These are phyloP conservation scores for Daldinia decipiens DNA, from an alignment of 495 filamentous ascomycete species.

Conservation along the genomic window DNA sequence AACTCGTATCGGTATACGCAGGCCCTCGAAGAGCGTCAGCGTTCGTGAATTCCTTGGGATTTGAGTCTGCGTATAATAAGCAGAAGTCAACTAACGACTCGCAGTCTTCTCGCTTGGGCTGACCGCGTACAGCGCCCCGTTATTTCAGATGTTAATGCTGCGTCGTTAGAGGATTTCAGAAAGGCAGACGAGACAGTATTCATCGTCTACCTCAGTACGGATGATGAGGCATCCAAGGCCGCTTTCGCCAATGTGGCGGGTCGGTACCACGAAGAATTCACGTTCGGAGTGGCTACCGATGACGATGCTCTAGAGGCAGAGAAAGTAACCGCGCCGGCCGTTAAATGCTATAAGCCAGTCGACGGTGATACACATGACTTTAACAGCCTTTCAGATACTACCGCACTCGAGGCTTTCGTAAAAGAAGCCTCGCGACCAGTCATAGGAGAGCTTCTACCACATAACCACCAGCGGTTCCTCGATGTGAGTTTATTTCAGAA, in stretches of 20 bases:
- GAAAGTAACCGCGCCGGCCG: slow-evolving; percentile 34
- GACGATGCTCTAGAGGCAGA: slow-evolving; percentile 22
- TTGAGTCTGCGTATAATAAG: not conserved
- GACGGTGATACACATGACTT: slow-evolving; percentile 49
- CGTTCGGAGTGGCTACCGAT: slow-evolving; percentile 51
- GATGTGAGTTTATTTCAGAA: slow-evolving; percentile 44
- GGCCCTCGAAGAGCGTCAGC: slow-evolving; percentile 48
- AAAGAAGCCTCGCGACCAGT: slow-evolving; percentile 46
- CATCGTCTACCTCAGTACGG: slow-evolving; percentile 49
- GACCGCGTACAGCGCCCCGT: slow-evolving; percentile 45
- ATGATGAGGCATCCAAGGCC: slow-evolving; percentile 23
- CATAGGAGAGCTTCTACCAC: slow-evolving; percentile 53
- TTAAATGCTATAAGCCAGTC: slow-evolving; percentile 51
- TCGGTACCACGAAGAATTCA: slow-evolving; percentile 50
- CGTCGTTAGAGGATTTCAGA: slow-evolving; percentile 48
- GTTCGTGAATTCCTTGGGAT: slow-evolving; percentile 36
- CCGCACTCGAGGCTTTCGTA: slow-evolving; percentile 49
- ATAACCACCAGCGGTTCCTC: slow-evolving; percentile 51
- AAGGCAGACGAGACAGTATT: slow-evolving; percentile 52
- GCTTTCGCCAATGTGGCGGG: slow-evolving; percentile 46
- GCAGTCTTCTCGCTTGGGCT: slow-evolving; percentile 50
- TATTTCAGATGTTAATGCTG: slow-evolving; percentile 40
- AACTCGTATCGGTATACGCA: slow-evolving; percentile 39
- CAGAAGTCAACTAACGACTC: slow-evolving; percentile 17
- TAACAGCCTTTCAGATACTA: slow-evolving; percentile 32